These are phyloP conservation scores for Kluyveromyces aestuarii DNA, from an alignment of 805 yeast species.

Conservation along the genomic window DNA sequence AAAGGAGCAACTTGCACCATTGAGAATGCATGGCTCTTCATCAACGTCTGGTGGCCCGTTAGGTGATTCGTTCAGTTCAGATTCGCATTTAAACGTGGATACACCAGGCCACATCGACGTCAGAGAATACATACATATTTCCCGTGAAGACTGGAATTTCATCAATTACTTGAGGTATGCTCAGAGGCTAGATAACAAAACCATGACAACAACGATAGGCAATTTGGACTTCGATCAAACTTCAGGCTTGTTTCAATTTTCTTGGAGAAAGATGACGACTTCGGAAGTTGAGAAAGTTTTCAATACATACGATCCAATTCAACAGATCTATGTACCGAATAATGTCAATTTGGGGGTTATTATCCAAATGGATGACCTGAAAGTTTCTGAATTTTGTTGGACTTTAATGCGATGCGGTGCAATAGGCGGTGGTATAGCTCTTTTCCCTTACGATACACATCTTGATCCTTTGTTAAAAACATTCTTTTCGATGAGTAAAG, in stretches of 20 bases:
- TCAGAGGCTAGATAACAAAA: neutral
- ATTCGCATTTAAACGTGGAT: neutral
- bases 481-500: neutral
- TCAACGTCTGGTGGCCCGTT: neutral
- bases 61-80: neutral
- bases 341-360: neutral
- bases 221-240: neutral
- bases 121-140: slow-evolving; percentile 3
- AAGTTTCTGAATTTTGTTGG: slow-evolving; percentile 5
- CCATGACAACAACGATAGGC: neutral
- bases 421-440: slow-evolving; percentile 1
- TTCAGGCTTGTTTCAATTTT: neutral
- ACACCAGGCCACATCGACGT: neutral
- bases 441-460: slow-evolving; percentile 6
- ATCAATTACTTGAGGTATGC: slow-evolving; percentile 1
- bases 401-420: slow-evolving; percentile 1
- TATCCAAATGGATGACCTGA: slow-evolving; percentile 3
- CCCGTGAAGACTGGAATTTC: slow-evolving; percentile 2
- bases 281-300: neutral
- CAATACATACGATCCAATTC: neutral
- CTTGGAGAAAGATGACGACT: slow-evolving; percentile 1
- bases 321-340: neutral
- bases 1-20: neutral
- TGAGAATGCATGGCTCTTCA: neutral
- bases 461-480: slow-evolving; percentile 1